Conservation (phyloP, 495 filamentous ascomycete genomes). For the Aspergillus nidulans region DNA sequence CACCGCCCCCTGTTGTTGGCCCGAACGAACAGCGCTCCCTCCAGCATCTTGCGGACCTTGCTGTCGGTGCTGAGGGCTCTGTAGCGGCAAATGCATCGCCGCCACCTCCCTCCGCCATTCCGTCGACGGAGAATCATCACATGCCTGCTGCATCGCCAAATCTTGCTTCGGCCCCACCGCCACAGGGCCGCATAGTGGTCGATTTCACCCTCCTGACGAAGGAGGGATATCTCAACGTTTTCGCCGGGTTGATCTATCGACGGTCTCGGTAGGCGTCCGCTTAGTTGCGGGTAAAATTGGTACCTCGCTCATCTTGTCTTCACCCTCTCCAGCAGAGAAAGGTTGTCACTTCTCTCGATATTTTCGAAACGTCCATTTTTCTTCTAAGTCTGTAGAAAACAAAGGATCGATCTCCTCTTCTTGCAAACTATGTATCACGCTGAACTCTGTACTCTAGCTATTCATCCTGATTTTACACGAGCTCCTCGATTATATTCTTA, state of each 20-base stretch:
- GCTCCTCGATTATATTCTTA: too few relatives aligned
- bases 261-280: constrained; percentile 23
- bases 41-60: constrained; percentile 63
- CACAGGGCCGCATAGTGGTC: constrained; percentile 35
- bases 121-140: constrained; percentile 23
- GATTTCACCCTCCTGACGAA: constrained; percentile 44
- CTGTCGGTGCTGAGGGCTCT: constrained; percentile 45
- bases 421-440: background rate
- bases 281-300: background rate
- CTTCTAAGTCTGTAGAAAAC: background rate
- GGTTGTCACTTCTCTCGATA: constrained; percentile 6
- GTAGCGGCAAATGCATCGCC: constrained; percentile 33
- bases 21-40: constrained; percentile 49
- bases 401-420: background rate
- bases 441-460: background rate
- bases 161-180: constrained; percentile 22
- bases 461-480: background rate
- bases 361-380: background rate
- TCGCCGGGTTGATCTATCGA: constrained; percentile 40
- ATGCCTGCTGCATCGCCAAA: constrained; percentile 28
- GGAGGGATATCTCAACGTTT: constrained; percentile 44
- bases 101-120: constrained; percentile 29
- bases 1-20: constrained; percentile 38
- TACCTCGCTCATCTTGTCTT: background rate
- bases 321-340: background rate